Conservation (phyloP, 2,329 filamentous ascomycete genomes). For the Pseudocercospora eumusae region DNA sequence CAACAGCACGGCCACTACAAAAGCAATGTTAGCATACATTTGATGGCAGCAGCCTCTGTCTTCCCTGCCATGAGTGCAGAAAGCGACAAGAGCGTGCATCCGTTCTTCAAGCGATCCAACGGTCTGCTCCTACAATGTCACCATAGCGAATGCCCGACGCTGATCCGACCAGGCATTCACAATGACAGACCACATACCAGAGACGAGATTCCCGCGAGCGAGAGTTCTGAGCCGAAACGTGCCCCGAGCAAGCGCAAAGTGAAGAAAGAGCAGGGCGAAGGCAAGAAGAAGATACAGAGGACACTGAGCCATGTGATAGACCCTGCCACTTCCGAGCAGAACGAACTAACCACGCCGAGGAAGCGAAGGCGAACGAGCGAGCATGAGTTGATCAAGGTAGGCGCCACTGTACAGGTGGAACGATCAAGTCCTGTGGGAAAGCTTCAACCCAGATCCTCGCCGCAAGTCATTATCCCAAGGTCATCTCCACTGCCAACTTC, state of each 20-base stretch:
- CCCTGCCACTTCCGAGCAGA: conserved; percentile 17
- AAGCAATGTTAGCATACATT: neutral
- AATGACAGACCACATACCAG: neutral
- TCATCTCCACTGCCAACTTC: conserved; percentile 27
- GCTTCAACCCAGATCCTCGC: conserved; percentile 13
- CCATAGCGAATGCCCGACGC: neutral
- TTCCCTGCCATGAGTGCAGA: conserved; percentile 33
- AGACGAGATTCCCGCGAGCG: neutral
- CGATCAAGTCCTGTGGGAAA: neutral
- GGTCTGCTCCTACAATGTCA: conserved; percentile 16
- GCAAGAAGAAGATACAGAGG: conserved; percentile 34
- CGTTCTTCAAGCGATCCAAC: conserved; percentile 35
- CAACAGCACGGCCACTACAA: neutral
- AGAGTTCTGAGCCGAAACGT: conserved; percentile 17
- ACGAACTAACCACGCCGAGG: conserved; percentile 37
- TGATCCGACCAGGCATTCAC: conserved; percentile 11
- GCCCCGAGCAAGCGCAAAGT: conserved; percentile 22
- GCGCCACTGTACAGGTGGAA: conserved; percentile 1
- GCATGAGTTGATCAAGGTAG: conserved; percentile 24
- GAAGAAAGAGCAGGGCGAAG: conserved; percentile 20
- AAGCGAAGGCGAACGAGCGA: conserved; percentile 45
- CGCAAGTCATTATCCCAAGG: conserved; percentile 28
- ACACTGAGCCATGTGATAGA: conserved; percentile 32
- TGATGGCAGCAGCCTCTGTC: conserved; percentile 31
- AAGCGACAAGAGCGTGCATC: conserved; percentile 33